Conservation (phyloP, 2,329 filamentous ascomycete species). For the Pseudogymnoascus sp. region DNA sequence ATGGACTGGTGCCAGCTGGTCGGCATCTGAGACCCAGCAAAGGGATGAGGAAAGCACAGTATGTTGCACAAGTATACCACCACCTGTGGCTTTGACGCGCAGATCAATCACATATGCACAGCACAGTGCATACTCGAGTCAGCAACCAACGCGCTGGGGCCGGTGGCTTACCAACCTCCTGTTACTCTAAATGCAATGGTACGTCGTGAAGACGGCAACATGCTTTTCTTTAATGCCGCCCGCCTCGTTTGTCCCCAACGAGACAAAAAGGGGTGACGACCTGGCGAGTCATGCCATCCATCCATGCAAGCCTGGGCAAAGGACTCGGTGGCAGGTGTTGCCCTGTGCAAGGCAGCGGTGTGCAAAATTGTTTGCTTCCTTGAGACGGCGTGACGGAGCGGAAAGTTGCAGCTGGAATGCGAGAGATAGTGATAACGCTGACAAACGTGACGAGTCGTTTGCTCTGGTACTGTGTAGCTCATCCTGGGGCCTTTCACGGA, state of each 20-base stretch:
- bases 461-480: not conserved
- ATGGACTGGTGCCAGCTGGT: not conserved
- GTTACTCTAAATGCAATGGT: not conserved
- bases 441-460: conserved; percentile 3
- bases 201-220: not conserved
- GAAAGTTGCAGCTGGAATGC: not conserved
- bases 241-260: not conserved
- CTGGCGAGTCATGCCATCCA: not conserved
- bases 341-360: not conserved
- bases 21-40: not conserved
- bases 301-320: not conserved
- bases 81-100: not conserved
- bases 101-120: conserved; percentile 4
- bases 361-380: not conserved
- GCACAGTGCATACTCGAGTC: not conserved
- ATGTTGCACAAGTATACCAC: not conserved
- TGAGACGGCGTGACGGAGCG: not conserved
- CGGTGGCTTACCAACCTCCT: not conserved
- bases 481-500: not conserved
- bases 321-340: not conserved
- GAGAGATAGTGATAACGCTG: not conserved
- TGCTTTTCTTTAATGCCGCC: not conserved
- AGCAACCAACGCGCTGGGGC: not conserved
- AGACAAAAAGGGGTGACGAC: not conserved
- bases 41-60: not conserved